Evolutionary conservation across 2,329 filamentous ascomycete species (phyloP).

Genomic region (Thelonectria olida): DNA sequence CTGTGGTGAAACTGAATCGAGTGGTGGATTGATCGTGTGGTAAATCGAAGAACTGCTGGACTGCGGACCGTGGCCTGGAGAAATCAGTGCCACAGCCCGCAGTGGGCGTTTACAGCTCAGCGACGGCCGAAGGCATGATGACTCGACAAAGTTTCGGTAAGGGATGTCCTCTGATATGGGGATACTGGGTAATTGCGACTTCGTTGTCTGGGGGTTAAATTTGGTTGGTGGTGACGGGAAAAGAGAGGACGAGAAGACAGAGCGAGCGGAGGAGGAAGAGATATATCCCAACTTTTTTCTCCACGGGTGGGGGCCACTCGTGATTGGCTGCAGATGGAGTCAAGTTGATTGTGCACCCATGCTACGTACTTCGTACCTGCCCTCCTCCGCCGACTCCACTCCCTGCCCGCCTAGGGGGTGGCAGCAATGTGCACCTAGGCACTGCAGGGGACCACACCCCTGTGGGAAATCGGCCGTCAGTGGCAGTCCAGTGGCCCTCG

Average conservation of each 20-base stretch:
- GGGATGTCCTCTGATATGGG: conserved; percentile 47
- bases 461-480: conserved; percentile 2
- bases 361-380: conserved; percentile 3
- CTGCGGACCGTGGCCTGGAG: conserved; percentile 70
- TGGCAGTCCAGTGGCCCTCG: conserved; percentile 1
- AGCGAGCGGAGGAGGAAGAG: conserved; percentile 42
- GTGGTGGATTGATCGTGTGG: conserved; percentile 56
- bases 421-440: too few species aligned
- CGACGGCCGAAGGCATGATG: conserved; percentile 78
- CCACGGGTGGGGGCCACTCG: conserved; percentile 32
- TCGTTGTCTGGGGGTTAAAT: conserved; percentile 64
- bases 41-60: conserved; percentile 86
- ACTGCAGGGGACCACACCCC: not conserved
- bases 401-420: too few species aligned
- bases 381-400: not conserved
- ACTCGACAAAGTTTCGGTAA: conserved; percentile 74
- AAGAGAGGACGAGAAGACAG: too few species aligned
- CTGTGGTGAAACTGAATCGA: conserved; percentile 75
- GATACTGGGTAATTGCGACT: conserved; percentile 58
- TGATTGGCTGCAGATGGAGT: conserved; percentile 12
- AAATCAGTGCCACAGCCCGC: conserved; percentile 64
- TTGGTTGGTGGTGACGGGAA: conserved; percentile 40
- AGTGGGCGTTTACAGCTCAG: conserved; percentile 93
- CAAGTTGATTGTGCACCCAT: conserved; percentile 28
- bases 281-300: conserved; percentile 44